Evolutionary conservation across 2,329 filamentous ascomycete genomes (phyloP), one percentile per base, ranked within the genome.

Genomic region (Ambrosiella xylebori): DNA sequence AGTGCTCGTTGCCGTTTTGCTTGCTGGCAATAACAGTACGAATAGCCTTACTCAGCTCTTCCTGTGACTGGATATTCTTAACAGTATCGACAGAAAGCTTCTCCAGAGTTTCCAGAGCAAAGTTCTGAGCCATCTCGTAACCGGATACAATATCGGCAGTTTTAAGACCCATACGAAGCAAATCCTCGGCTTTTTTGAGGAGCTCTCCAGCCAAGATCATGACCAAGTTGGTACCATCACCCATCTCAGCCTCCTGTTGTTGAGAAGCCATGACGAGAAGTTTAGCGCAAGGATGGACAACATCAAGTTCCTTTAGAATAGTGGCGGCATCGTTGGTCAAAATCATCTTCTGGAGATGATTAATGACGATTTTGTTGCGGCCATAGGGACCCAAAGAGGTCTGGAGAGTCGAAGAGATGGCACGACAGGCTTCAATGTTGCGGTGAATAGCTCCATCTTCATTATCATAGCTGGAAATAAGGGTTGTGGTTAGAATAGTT

Each of bases 261-360:
- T 98, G 93, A 71, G 86, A 91, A 61, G 93, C 91, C 94, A 98
- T 98, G 65, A 98, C 93, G 57, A 98, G 76, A 63, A 98, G 78
- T 76, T 98, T 98, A 56, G 93, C 94, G 59, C 93, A 93, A 62
- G 94, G 93, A 75, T 98, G 93, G 59, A 98, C 90, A 62, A 98
- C 93, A 68, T 98, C 93, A 71, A 98, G 82, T 75, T 98, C 94
- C 68, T 89, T 85, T 65, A 98, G 80, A 69, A 98, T 98, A 49
- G 93, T 97, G 64, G 93, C 93, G 63, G 93, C 93, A 69, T 98
- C 93, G 61, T 90, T 97, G 65, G 94, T 98, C 63, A 98, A 78
- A 66, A 96, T 95, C 93, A 98, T 96, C 79, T 98, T 98, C 73
- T 95, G 88, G 63, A 98, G 79, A 75, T 98, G 94, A 78, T 98